These are phyloP conservation scores for Mrakia gelida DNA, from an alignment of 768 basidiomycete species.

Conservation along the genomic window DNA sequence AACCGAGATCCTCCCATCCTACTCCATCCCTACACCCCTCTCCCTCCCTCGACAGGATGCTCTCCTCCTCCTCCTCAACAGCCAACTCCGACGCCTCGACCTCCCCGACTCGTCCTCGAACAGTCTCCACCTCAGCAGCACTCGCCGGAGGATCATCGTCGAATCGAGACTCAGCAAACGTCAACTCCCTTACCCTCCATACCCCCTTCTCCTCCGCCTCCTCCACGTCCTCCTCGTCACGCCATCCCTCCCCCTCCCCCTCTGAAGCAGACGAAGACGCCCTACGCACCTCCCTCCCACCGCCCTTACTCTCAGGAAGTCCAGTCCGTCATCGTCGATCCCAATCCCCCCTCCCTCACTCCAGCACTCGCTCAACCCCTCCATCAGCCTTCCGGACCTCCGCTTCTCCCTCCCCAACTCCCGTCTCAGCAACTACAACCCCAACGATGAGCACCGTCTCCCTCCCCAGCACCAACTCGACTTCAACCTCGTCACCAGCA, in stretches of 20 bases:
- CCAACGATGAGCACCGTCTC: slow-evolving; percentile 5
- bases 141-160: background rate
- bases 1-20: slow-evolving; percentile 3
- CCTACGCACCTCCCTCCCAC: background rate
- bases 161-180: background rate
- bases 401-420: background rate
- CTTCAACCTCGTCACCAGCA: background rate
- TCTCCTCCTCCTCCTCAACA: background rate
- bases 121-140: background rate
- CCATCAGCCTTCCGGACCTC: background rate
- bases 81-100: background rate
- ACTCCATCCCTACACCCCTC: background rate
- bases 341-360: background rate
- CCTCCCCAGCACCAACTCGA: background rate
- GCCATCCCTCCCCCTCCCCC: background rate
- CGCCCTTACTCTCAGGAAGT: too few relatives aligned
- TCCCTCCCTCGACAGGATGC: background rate
- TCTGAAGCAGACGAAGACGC: background rate
- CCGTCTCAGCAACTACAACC: slow-evolving; percentile 1
- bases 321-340: background rate
- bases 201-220: background rate
- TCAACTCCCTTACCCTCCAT: background rate
- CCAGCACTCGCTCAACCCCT: too few relatives aligned
- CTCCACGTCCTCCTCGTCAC: background rate
- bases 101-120: background rate